A percentile compares a stretch with the other conserved stretches of the same genome.
Conservation (phyloP, 352 stramenopile genomes). For the Phytophthora kernoviae region DNA sequence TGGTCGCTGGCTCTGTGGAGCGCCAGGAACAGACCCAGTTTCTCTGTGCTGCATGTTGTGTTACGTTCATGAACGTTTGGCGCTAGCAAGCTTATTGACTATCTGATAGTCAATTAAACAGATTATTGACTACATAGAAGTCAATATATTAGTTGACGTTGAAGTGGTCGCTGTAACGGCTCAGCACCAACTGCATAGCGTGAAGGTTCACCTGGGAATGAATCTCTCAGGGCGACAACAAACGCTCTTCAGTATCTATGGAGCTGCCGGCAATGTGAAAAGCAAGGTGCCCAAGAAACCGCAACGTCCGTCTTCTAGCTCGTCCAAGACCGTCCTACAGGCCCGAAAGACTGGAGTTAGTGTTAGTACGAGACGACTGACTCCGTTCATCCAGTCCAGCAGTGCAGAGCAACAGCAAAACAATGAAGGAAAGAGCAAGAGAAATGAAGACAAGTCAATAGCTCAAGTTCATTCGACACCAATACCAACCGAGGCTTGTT, state of each 20-base stretch:
- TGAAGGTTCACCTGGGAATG: conserved; percentile 18
- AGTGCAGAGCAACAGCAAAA: neutral
- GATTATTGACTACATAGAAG: neutral
- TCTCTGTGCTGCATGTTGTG: conserved; percentile 5
- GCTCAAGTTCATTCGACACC: neutral
- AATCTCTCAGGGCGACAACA: conserved; percentile 33
- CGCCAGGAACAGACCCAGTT: neutral
- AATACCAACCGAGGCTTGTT: neutral
- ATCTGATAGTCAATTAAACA: neutral
- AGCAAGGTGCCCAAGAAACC: conserved; percentile 16
- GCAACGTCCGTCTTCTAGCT: conserved; percentile 6
- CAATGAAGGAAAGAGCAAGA: neutral
- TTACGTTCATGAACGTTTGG: neutral
- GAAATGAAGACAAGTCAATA: neutral
- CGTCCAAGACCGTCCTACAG: neutral
- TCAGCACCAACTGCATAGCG: neutral
- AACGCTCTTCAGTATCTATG: conserved; percentile 47
- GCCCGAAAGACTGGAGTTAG: neutral
- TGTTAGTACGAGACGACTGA: neutral
- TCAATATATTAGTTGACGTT: conserved; percentile 5
- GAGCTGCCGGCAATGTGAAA: neutral
- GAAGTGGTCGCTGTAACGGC: conserved; percentile 8
- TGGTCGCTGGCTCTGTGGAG: conserved; percentile 4
- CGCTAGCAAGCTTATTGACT: neutral
- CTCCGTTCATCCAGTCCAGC: conserved; percentile 6